phyloP scores from a whole-genome alignment of 2,329 filamentous ascomycete species.

The Ophiocordyceps camponoti-floridani region DNA sequence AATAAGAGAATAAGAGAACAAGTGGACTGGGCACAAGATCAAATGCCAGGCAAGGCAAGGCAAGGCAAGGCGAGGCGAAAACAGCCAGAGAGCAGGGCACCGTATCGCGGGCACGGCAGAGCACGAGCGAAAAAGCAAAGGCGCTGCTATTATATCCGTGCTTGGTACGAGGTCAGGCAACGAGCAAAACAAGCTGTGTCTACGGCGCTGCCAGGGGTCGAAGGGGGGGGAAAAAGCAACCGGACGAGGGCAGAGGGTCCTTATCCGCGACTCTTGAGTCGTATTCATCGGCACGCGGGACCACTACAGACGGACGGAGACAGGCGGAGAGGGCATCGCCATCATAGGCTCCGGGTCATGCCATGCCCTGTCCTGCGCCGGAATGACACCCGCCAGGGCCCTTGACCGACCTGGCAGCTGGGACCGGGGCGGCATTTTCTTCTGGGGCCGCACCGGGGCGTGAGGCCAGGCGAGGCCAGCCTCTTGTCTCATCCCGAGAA shows the following conservation, averaged over 20 bases:
- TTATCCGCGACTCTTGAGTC: too few relatives aligned
- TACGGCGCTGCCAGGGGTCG: not conserved
- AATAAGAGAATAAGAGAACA: not conserved
- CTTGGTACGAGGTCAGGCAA: not conserved
- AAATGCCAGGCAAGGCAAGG: not conserved
- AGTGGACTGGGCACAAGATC: too few relatives aligned
- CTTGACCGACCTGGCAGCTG: not conserved
- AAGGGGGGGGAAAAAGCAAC: not conserved
- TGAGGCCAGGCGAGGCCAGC: conserved; percentile 4
- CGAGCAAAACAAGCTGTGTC: not conserved
- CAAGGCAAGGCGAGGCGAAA: not conserved
- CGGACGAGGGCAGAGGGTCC: not conserved
- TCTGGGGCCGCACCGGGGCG: too few relatives aligned
- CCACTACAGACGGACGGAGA: too few relatives aligned
- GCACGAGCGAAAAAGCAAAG: not conserved
- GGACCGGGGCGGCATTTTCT: too few relatives aligned
- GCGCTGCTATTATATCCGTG: not conserved
- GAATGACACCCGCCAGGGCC: not conserved
- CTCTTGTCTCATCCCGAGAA: conserved; percentile 10
- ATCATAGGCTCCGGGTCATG: too few relatives aligned
- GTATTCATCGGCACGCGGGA: too few relatives aligned
- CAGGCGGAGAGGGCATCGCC: too few relatives aligned
- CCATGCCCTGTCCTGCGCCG: not conserved
- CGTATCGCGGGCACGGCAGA: not conserved
- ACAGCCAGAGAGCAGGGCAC: not conserved